phyloP scores from a whole-genome alignment of 2,329 filamentous ascomycete genomes.

The Calonectria honghensis region DNA sequence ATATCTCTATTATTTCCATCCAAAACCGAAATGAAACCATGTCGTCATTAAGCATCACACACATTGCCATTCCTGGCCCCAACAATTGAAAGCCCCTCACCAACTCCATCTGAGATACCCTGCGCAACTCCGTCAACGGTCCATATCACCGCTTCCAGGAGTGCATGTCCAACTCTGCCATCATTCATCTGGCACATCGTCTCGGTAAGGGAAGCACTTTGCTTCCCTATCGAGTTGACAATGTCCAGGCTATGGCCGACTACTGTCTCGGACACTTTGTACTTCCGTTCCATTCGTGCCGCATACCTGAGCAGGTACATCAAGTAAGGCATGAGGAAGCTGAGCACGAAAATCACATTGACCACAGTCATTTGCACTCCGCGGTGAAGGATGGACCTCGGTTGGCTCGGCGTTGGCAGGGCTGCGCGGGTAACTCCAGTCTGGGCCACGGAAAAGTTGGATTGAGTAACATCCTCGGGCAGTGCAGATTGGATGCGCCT shows the following conservation, averaged over 20 bases:
- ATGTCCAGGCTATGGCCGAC: constrained; percentile 78
- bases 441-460: constrained; percentile 15
- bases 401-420: constrained; percentile 23
- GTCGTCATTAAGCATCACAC: constrained; percentile 21
- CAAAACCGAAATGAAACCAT: constrained; percentile 17
- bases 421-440: constrained; percentile 24
- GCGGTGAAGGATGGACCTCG: constrained; percentile 74
- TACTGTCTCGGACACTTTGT: constrained; percentile 83
- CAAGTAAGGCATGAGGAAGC: constrained; percentile 78
- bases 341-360: constrained; percentile 74
- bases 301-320: constrained; percentile 71
- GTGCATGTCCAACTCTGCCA: constrained; percentile 76
- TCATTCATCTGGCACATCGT: constrained; percentile 77
- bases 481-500: constrained; percentile 58
- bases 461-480: constrained; percentile 47
- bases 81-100: constrained; percentile 58
- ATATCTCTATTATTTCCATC: constrained; percentile 32
- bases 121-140: constrained; percentile 78
- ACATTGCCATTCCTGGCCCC: constrained; percentile 40
- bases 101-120: constrained; percentile 80
- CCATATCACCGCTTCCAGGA: constrained; percentile 76
- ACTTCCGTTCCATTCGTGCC: constrained; percentile 79
- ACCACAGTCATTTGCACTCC: constrained; percentile 74
- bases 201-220: constrained; percentile 75
- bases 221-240: constrained; percentile 71